Base-by-base conservation (phyloP, 2,329 filamentous ascomycete genomes). In the Claviceps cyperi region DNA sequence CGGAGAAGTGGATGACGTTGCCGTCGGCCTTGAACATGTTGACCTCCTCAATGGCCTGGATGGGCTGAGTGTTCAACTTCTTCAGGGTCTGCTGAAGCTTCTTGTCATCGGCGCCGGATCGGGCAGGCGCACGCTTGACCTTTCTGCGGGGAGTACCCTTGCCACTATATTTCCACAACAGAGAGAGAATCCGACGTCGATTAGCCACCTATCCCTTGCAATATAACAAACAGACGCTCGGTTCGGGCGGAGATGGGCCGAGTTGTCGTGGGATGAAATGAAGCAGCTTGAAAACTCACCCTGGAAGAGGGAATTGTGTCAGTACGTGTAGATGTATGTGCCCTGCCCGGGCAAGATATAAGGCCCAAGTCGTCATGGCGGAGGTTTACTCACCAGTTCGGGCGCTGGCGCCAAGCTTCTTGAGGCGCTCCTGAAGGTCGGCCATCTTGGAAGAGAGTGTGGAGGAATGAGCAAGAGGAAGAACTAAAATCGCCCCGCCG, bases 21-120 rank as follows among this genome's bases (percentile, higher is more conserved):
- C 92, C 92, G 69, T 98, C 92, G 69, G 86, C 85, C 86, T 98
- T 98, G 84, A 98, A 98, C 92, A 98, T 98, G 84, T 98, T 98
- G 71, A 98, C 92, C 79, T 98, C 92, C 83, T 98, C 92, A 64
- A 98, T 98, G 59, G 86, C 88, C 78, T 94, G 90, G 74, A 98
- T 97, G 65, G 92, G 92, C 81, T 98, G 92, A 53, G 94, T 91
- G 75, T 97, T 97, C 71, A 98, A 83, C 85, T 98, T 98, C 86
- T 98, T 98, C 60, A 98, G 80, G 56, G 88, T 77, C 55, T 84
- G 81, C 77, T 98, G 92, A 58, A 98, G 87, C 83, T 98, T 98
- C 87, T 96, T 97, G 84, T 98, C 92, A 70, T 98, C 92, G 71
- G 86, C 88, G 68, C 85, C 88, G 60, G 86, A 86, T 71, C 82